Percentiles rank a stretch among this genome's conserved stretches.
These are phyloP conservation scores for Starmerella riodocensis DNA, from an alignment of 805 yeast genomes.

Conservation along the genomic window DNA sequence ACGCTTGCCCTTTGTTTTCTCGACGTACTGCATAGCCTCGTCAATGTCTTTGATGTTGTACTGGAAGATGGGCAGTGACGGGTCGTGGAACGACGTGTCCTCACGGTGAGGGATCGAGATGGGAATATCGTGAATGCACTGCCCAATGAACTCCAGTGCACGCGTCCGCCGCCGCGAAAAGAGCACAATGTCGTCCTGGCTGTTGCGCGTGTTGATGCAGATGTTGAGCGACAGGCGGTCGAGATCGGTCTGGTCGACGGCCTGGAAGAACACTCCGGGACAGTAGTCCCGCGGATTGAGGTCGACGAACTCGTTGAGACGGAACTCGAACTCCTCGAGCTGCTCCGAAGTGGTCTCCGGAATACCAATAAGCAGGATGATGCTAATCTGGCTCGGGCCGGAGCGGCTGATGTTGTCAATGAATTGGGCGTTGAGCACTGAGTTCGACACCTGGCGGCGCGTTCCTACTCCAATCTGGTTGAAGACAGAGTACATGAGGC, in stretches of 20 bases:
- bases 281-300: slow-evolving; percentile 28
- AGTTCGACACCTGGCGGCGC: slow-evolving; percentile 29
- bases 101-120: slow-evolving; percentile 28
- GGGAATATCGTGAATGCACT: slow-evolving; percentile 27
- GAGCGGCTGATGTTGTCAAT: slow-evolving; percentile 30
- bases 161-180: slow-evolving; percentile 25
- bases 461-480: slow-evolving; percentile 21
- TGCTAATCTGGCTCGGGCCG: slow-evolving; percentile 22
- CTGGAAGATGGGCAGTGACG: slow-evolving; percentile 26
- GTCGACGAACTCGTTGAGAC: slow-evolving; percentile 24
- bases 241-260: slow-evolving; percentile 27
- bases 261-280: slow-evolving; percentile 26
- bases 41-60: slow-evolving; percentile 50
- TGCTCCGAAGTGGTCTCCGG: slow-evolving; percentile 30
- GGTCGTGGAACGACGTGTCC: slow-evolving; percentile 25
- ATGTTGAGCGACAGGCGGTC: slow-evolving; percentile 25
- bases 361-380: slow-evolving; percentile 25
- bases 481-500: slow-evolving; percentile 30
- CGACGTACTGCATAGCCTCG: slow-evolving; percentile 27
- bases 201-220: slow-evolving; percentile 24
- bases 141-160: slow-evolving; percentile 24
- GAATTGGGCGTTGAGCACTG: slow-evolving; percentile 28
- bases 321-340: slow-evolving; percentile 24
- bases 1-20: slow-evolving; percentile 10
- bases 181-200: slow-evolving; percentile 25